Conservation (phyloP, 495 filamentous ascomycete species). For the Trichoderma gamsii region DNA sequence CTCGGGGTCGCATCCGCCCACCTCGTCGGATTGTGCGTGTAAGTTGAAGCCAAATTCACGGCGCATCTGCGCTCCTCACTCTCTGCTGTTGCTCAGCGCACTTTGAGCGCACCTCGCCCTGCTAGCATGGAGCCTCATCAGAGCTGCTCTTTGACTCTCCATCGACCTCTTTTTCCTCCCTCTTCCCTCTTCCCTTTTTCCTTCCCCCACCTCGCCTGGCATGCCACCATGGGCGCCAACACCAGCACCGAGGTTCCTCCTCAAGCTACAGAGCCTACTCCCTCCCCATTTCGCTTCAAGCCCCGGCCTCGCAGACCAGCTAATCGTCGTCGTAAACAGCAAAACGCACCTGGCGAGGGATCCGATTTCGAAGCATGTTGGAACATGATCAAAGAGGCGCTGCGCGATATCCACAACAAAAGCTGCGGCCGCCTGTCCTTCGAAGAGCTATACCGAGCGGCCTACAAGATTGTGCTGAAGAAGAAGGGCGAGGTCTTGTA, state of each 20-base stretch:
- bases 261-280: not conserved
- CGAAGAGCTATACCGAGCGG: slow-evolving; percentile 89
- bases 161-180: not conserved
- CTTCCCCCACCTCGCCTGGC: not conserved
- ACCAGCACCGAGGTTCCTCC: not conserved
- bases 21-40: slow-evolving; percentile 17
- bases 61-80: not conserved
- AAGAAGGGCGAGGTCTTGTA: slow-evolving; percentile 85
- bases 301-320: not conserved
- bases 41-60: slow-evolving; percentile 9
- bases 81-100: not conserved
- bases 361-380: slow-evolving; percentile 77
- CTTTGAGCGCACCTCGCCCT: not conserved
- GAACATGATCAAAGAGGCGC: slow-evolving; percentile 63
- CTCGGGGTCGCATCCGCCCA: slow-evolving; percentile 15
- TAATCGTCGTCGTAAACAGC: slow-evolving; percentile 18
- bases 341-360: slow-evolving; percentile 24
- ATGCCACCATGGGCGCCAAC: slow-evolving; percentile 2
- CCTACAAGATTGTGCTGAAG: slow-evolving; percentile 91
- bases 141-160: too few species aligned
- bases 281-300: not conserved
- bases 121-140: not conserved
- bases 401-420: slow-evolving; percentile 83
- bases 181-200: not conserved
- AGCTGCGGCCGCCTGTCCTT: slow-evolving; percentile 88